Conservation (phyloP, 2,329 filamentous ascomycete species). For the Cladophialophora exuberans region DNA sequence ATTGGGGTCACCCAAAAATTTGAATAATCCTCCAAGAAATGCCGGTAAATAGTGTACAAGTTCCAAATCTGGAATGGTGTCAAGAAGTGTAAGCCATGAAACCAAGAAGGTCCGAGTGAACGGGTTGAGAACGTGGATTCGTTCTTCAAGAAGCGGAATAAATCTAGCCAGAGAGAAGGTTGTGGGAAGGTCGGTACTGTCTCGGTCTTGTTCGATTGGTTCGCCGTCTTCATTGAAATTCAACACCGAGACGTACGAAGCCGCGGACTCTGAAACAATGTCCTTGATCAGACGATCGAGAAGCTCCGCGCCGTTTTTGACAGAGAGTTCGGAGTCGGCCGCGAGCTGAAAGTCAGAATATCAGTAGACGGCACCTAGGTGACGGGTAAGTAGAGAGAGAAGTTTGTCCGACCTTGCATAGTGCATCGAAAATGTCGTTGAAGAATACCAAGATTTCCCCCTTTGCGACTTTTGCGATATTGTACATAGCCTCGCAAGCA, state of each 20-base stretch:
- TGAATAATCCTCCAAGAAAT: constrained; percentile 85
- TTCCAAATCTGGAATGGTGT: constrained; percentile 95
- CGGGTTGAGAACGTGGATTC: constrained; percentile 91
- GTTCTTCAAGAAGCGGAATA: constrained; percentile 89
- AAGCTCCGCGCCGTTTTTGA: constrained; percentile 96
- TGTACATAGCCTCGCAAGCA: constrained; percentile 99
- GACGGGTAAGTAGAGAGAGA: neutral
- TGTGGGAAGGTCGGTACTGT: constrained; percentile 65
- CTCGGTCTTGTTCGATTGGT: constrained; percentile 42
- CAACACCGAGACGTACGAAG: constrained; percentile 89
- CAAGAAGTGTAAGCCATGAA: constrained; percentile 90
- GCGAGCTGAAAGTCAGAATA: constrained; percentile 66
- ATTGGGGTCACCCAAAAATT: constrained; percentile 89
- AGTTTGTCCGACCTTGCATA: constrained; percentile 75
- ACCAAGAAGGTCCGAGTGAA: constrained; percentile 95
- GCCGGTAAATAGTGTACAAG: constrained; percentile 90
- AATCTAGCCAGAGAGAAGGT: constrained; percentile 91
- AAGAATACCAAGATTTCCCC: constrained; percentile 97
- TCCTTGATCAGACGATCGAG: constrained; percentile 94
- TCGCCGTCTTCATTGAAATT: constrained; percentile 59
- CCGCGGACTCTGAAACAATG: constrained; percentile 91
- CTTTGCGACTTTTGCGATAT: constrained; percentile 98
- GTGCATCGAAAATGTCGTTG: constrained; percentile 95
- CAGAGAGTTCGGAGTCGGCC: constrained; percentile 92
- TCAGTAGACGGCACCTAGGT: no score